Evolutionary conservation across 116 monocot species (phyloP), one percentile per base, ranked within the genome.

Genomic region (Trichopus zeylanicus): DNA sequence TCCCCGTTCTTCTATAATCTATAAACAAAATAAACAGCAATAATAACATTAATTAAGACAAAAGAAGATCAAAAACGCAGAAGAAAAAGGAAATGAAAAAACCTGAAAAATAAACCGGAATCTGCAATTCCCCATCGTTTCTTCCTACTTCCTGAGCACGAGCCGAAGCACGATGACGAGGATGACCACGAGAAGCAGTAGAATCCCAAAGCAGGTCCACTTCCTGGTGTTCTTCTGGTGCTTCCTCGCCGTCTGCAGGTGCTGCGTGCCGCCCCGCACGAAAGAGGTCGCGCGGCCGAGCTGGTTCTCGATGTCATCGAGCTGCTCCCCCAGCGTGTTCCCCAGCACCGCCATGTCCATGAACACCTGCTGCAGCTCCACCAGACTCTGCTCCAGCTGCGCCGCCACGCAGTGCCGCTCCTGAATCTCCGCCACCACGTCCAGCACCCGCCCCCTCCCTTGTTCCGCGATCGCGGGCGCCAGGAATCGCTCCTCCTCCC

Each of bases 271-370:
- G 2, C 55, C 53, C 3, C 62, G 29, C 4, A 82, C 61, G 48
- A 63, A 82, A 0, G 82, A 82, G 2, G 46, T 48, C 11, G 78
- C 82, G 22, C 56, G 37, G 20, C 63, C 63, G 4, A 82, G 56
- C 42, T 82, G 74, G 48, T 65, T 77, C 67, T 82, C 82, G 19
- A 82, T 82, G 27, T 82, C 67, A 30, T 82, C 57, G 7, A 82
- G 23, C 74, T 82, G 82, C 33, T 78, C 74, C 23, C 82, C 82
- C 63, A 78, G 82, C 39, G 58, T 54, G 21, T 29, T 59, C 61
- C 78, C 86, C 48, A 86, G 68, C 71, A 86, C 86, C 11, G 86
- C 67, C 86, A 86, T 86, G 72, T 86, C 86, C 68, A 78, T 62
- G 55, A 86, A 86, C 53, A 86, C 86, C 72, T 86, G 78, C 48